Conservation (phyloP, 768 basidiomycete species). For the Wakefieldia striispora region DNA sequence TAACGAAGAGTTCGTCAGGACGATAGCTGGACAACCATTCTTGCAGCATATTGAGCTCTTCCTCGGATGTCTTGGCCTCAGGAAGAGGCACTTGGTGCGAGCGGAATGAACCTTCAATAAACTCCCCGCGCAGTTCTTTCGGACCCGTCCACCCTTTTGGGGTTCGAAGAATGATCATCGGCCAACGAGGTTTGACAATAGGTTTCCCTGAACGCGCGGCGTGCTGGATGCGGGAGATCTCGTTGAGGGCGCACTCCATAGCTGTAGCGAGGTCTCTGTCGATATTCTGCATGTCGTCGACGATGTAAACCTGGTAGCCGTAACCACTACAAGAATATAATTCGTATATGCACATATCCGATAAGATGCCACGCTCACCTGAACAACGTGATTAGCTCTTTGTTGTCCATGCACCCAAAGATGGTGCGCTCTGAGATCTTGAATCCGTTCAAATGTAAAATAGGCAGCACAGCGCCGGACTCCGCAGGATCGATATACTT, state of each 20-base stretch:
- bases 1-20: constrained; percentile 64
- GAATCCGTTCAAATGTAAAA: constrained; percentile 85
- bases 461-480: constrained; percentile 88
- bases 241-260: constrained; percentile 75
- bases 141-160: constrained; percentile 83
- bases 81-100: constrained; percentile 91
- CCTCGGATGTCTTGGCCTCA: constrained; percentile 56
- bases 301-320: constrained; percentile 86
- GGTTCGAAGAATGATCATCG: constrained; percentile 80
- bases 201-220: constrained; percentile 77
- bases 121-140: constrained; percentile 61
- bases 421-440: constrained; percentile 91
- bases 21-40: constrained; percentile 74
- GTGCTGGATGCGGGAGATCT: constrained; percentile 74
- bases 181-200: constrained; percentile 88
- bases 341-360: background rate
- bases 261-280: constrained; percentile 79
- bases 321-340: constrained; percentile 51
- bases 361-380: constrained; percentile 39
- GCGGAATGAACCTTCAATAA: constrained; percentile 78
- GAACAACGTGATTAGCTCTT: constrained; percentile 74
- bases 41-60: constrained; percentile 63
- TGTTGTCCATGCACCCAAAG: constrained; percentile 87
- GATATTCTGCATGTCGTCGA: constrained; percentile 63
- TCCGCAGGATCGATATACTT: constrained; percentile 91